Conservation (phyloP, 2,329 filamentous ascomycete genomes). For the Aspergillus puulaauensis region DNA sequence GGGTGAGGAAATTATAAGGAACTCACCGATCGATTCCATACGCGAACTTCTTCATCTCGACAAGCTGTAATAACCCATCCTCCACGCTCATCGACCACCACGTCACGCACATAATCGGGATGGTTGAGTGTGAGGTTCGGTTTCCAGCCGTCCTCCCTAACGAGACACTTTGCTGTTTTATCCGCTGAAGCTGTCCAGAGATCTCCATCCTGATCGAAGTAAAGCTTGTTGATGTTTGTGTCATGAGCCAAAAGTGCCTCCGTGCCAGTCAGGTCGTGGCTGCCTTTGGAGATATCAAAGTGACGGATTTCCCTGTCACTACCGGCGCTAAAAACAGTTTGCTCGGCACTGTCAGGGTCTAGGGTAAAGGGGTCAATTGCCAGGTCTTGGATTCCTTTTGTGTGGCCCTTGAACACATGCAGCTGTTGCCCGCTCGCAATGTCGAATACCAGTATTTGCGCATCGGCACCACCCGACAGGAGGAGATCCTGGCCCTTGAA, state of each 20-base stretch:
- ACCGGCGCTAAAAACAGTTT: slow-evolving; percentile 74
- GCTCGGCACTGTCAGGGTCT: slow-evolving; percentile 34
- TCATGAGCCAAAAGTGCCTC: slow-evolving; percentile 75
- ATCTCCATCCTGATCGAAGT: slow-evolving; percentile 71
- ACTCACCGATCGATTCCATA: slow-evolving; percentile 70
- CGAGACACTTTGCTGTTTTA: slow-evolving; percentile 78
- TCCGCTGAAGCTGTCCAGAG: slow-evolving; percentile 94
- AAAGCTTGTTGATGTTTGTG: slow-evolving; percentile 81
- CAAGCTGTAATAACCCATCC: slow-evolving; percentile 85
- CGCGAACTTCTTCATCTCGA: slow-evolving; percentile 83
- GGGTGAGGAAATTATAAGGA: background rate
- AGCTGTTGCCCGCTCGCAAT: slow-evolving; percentile 65
- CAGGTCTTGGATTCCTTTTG: slow-evolving; percentile 76
- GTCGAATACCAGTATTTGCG: slow-evolving; percentile 83
- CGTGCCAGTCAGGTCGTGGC: slow-evolving; percentile 54
- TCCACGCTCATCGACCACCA: slow-evolving; percentile 67
- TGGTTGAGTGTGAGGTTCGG: slow-evolving; percentile 73
- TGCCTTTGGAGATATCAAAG: slow-evolving; percentile 45
- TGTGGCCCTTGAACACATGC: slow-evolving; percentile 74
- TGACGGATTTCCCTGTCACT: slow-evolving; percentile 76
- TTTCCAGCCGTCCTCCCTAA: slow-evolving; percentile 66
- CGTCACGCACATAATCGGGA: slow-evolving; percentile 84
- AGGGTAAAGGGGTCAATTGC: slow-evolving; percentile 68
- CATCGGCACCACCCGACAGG: slow-evolving; percentile 74
- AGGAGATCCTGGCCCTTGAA: slow-evolving; percentile 63